Evolutionary conservation across 768 basidiomycete species (phyloP).

Genomic region (Collybia sp.): DNA sequence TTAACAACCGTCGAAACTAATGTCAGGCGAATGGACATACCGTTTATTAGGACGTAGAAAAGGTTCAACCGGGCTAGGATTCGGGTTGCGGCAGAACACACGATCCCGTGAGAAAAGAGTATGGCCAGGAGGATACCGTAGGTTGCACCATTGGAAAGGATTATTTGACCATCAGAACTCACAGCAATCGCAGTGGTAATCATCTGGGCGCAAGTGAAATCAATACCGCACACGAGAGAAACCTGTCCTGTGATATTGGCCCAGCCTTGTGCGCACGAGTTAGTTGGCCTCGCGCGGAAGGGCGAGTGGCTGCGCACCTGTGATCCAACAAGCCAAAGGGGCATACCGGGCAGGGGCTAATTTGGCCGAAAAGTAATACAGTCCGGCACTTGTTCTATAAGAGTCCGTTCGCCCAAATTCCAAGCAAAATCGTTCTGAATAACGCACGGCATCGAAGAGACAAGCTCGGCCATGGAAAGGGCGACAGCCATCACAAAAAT

Average conservation of each 20-base stretch:
- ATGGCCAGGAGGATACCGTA: slow-evolving; percentile 66
- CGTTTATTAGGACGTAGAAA: slow-evolving; percentile 63
- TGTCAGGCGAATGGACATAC: slow-evolving; percentile 26
- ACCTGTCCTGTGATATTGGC: slow-evolving; percentile 67
- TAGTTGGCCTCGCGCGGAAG: too few relatives aligned
- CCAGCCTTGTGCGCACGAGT: slow-evolving; percentile 38
- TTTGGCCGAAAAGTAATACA: slow-evolving; percentile 78
- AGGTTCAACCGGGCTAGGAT: slow-evolving; percentile 66
- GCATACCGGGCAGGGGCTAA: slow-evolving; percentile 59
- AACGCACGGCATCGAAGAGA: slow-evolving; percentile 73
- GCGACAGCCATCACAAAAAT: slow-evolving; percentile 66
- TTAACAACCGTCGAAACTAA: slow-evolving; percentile 8
- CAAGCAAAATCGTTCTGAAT: background rate
- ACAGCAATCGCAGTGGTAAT: slow-evolving; percentile 69
- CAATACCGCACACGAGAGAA: slow-evolving; percentile 69
- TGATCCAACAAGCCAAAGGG: slow-evolving; percentile 62
- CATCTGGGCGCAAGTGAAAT: slow-evolving; percentile 78
- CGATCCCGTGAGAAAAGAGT: slow-evolving; percentile 59
- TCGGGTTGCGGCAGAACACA: slow-evolving; percentile 67
- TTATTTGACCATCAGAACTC: slow-evolving; percentile 44
- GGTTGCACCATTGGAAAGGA: slow-evolving; percentile 55
- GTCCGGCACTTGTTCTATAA: slow-evolving; percentile 66
- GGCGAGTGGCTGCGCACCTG: slow-evolving; percentile 21
- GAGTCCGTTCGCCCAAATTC: background rate
- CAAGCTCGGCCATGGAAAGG: slow-evolving; percentile 67